Percentiles rank a stretch among this genome's conserved stretches.
These are phyloP conservation scores for Fusarium hostae DNA, from an alignment of 2,329 filamentous ascomycete species.

Conservation along the genomic window DNA sequence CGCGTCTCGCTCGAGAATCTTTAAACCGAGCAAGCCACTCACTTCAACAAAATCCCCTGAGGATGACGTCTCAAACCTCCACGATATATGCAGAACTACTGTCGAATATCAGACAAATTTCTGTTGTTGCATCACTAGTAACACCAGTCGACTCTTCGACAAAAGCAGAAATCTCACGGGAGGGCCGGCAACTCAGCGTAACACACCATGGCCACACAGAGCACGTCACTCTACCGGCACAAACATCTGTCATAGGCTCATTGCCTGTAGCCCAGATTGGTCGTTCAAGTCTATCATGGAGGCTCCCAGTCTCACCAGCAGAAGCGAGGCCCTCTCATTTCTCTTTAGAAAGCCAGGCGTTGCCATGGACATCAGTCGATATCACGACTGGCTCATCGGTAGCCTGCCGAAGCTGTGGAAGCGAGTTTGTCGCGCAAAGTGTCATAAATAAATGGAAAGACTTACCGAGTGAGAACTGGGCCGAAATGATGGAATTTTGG, in stretches of 20 bases:
- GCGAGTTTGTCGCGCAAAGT: constrained; percentile 52
- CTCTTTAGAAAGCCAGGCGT: constrained; percentile 51
- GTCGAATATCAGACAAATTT: constrained; percentile 72
- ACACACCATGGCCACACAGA: constrained; percentile 55
- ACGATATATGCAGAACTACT: constrained; percentile 73
- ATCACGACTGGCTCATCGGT: constrained; percentile 56
- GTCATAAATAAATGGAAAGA: constrained; percentile 80
- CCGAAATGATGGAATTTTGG: constrained; percentile 99
- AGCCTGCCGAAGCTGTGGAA: constrained; percentile 54
- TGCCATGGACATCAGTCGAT: constrained; percentile 68
- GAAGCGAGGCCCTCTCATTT: constrained; percentile 42
- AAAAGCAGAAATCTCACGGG: constrained; percentile 55
- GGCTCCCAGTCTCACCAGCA: constrained; percentile 57
- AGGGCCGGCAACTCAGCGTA: constrained; percentile 60
- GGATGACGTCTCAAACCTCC: constrained; percentile 31
- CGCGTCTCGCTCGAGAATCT: constrained; percentile 10
- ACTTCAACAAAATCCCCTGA: background rate
- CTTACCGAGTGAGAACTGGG: constrained; percentile 95
- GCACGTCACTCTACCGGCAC: constrained; percentile 57
- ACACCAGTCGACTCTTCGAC: constrained; percentile 57
- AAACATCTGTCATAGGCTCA: constrained; percentile 47
- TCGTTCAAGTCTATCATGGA: constrained; percentile 60
- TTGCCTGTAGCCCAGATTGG: constrained; percentile 53
- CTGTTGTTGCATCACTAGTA: constrained; percentile 64
- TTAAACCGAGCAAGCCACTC: background rate